Evolutionary conservation across 1,139 yeast species (phyloP), one percentile per base, ranked within the genome.

Genomic region (Scheffersomyces insectosa): DNA sequence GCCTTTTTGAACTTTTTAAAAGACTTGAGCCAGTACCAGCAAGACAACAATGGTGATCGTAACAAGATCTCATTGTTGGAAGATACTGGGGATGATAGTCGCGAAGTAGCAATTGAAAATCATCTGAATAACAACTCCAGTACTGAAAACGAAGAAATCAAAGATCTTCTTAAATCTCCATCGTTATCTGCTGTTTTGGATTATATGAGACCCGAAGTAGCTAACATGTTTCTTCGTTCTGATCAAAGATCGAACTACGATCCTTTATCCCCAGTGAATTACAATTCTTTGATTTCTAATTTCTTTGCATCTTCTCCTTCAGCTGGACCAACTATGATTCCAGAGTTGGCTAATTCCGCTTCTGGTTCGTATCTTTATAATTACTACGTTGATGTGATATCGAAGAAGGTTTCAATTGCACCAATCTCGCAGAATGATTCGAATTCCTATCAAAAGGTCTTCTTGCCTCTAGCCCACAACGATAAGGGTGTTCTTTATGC

Each of bases 391-490:
- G 80, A 82, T 46, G 76, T 75, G 28, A 68, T 86, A 40, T 79
- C 87, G 5, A 68, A 69, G 12, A 70, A 80, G 42, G 78, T 85
- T 11, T 81, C 87, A 12, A 79, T 86, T 41, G 83, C 88, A 1
- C 87, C 93, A 3, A 46, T 50, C n/a, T 65, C 74, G 8, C 73
- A 48, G 63, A 69, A 59, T 39, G 80, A 75, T 29, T 80, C 84
- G 29, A 88, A 87, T 57, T 80, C 83, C 52, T 88, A 83, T 57
- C 78, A 82, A 44, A 81, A 81, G 34, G 83, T 86, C n/a, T 87
- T 87, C 58, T 65, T 88, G 33, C 93, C 95, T 1, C 78, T 88
- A 75, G 93, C 95, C 0, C 82, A 83, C 43, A 68, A 72, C 42
- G 87, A 85, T 54, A 70, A 72, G 34, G 87, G 91, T 1, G 87